A percentile compares a stretch with the other conserved stretches of the same genome.
Conservation (phyloP, 192 early-diverging fungal genomes). For the Backusella tarrabulga region DNA sequence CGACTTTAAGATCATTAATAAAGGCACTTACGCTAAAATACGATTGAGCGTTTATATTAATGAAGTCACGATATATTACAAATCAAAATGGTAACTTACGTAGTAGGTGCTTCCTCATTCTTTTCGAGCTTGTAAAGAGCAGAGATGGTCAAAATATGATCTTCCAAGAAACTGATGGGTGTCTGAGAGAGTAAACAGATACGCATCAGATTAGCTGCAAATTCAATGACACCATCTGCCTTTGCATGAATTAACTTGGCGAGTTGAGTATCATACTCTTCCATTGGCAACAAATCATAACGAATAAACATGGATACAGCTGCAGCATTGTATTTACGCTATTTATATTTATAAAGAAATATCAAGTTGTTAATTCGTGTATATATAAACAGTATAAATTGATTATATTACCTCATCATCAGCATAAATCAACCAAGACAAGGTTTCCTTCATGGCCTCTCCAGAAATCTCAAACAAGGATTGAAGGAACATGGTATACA, state of each 20-base stretch:
- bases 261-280: slow-evolving; percentile 91
- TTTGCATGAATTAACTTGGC: slow-evolving; percentile 80
- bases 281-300: slow-evolving; percentile 66
- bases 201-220: slow-evolving; percentile 71
- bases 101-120: slow-evolving; percentile 62
- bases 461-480: slow-evolving; percentile 82
- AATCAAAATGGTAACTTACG: slow-evolving; percentile 34
- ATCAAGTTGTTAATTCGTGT: neutral
- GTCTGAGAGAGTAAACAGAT: slow-evolving; percentile 58
- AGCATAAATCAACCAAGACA: slow-evolving; percentile 87
- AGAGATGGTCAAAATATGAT: slow-evolving; percentile 22
- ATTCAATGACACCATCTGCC: slow-evolving; percentile 69
- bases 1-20: slow-evolving; percentile 16
- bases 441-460: slow-evolving; percentile 78
- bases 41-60: neutral
- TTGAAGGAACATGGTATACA: slow-evolving; percentile 79
- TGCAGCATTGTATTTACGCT: slow-evolving; percentile 82
- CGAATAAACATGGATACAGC: slow-evolving; percentile 79
- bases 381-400: neutral
- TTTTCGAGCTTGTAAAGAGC: slow-evolving; percentile 61
- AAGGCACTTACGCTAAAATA: slow-evolving; percentile 36
- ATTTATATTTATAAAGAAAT: neutral
- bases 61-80: neutral
- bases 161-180: slow-evolving; percentile 36
- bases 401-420: slow-evolving; percentile 69